Evolutionary conservation across 805 yeast species (phyloP).

Genomic region (Hanseniaspora clermontiae): DNA sequence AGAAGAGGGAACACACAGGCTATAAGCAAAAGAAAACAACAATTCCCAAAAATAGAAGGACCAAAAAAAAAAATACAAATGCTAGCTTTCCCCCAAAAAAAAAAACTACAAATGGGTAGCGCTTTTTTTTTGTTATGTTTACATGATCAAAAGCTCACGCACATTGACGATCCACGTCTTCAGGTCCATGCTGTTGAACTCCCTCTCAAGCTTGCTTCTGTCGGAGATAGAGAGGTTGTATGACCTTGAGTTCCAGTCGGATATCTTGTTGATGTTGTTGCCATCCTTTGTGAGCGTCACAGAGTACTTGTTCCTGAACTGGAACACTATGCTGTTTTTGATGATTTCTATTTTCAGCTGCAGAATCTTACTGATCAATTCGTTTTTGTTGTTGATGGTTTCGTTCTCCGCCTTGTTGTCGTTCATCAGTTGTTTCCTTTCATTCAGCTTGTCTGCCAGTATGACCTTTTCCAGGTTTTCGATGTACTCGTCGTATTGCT

Average conservation of each 20-base stretch:
- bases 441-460: neutral
- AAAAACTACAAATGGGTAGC: neutral
- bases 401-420: neutral
- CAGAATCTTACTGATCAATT: neutral
- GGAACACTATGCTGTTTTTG: neutral
- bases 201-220: slow-evolving; percentile 1
- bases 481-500: slow-evolving; percentile 2
- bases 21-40: neutral
- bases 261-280: neutral
- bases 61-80: too few species aligned
- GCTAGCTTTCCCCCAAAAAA: too few species aligned
- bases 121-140: neutral
- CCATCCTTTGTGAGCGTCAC: neutral
- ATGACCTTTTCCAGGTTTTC: slow-evolving; percentile 11
- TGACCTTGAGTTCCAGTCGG: slow-evolving; percentile 1
- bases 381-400: neutral
- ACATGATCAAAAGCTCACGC: slow-evolving; percentile 1
- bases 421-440: neutral
- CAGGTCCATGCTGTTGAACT: slow-evolving; percentile 3
- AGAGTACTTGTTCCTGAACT: slow-evolving; percentile 1
- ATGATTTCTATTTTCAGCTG: neutral
- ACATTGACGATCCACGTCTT: slow-evolving; percentile 5
- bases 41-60: too few species aligned
- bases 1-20: neutral
- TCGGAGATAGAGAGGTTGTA: neutral